Evolutionary conservation across 2,329 filamentous ascomycete species (phyloP).

Genomic region (Chaetomiaceae sp.): DNA sequence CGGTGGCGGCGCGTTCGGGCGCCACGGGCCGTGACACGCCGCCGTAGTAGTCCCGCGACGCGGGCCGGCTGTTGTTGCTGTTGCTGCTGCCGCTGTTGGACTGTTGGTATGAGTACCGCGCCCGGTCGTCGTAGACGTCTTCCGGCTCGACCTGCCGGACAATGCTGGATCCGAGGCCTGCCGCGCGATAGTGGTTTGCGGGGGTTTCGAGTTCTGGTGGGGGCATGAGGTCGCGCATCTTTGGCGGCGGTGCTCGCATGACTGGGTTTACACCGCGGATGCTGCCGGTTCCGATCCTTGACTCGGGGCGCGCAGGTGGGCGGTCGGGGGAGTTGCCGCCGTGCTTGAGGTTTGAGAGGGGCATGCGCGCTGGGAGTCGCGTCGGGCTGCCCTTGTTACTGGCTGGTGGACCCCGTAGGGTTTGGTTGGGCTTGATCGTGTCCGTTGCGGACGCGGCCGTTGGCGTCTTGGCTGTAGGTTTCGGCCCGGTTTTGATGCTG

Average conservation of each 20-base stretch:
- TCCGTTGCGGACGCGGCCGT: slow-evolving; percentile 32
- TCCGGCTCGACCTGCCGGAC: slow-evolving; percentile 63
- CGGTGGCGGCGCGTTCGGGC: slow-evolving; percentile 22
- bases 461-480: slow-evolving; percentile 49
- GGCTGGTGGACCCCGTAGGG: slow-evolving; percentile 16
- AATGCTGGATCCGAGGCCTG: slow-evolving; percentile 47
- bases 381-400: slow-evolving; percentile 50
- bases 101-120: slow-evolving; percentile 13
- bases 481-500: slow-evolving; percentile 32
- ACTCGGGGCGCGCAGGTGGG: slow-evolving; percentile 31
- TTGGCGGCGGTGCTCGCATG: slow-evolving; percentile 69
- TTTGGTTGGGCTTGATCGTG: slow-evolving; percentile 27
- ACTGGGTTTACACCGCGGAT: slow-evolving; percentile 50
- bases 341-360: slow-evolving; percentile 62
- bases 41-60: slow-evolving; percentile 38
- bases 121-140: slow-evolving; percentile 75
- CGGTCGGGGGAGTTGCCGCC: slow-evolving; percentile 80
- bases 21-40: slow-evolving; percentile 36
- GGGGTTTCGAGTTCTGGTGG: slow-evolving; percentile 48
- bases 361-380: slow-evolving; percentile 63
- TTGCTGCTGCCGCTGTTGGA: too few relatives aligned
- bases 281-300: slow-evolving; percentile 37
- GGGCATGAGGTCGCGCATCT: slow-evolving; percentile 74
- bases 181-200: slow-evolving; percentile 41
- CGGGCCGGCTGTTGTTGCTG: slow-evolving; percentile 29